These are phyloP conservation scores for Pigoraptor vietnamica DNA, from an alignment of 78 protist genomes.

Conservation along the genomic window DNA sequence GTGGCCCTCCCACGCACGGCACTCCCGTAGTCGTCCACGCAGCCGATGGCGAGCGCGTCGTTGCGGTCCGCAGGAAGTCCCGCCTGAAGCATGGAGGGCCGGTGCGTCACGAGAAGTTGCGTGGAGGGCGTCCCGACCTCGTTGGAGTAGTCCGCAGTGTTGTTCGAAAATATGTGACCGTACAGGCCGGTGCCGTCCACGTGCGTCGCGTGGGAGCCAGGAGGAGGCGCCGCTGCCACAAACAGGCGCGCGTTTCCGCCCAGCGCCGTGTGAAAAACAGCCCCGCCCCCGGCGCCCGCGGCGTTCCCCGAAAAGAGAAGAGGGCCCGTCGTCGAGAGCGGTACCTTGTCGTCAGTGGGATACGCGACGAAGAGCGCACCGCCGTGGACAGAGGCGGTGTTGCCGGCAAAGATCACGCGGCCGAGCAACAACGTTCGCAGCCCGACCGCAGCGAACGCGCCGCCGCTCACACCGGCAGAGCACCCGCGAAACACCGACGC, in stretches of 20 bases:
- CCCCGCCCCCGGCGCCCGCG: neutral
- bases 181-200: neutral
- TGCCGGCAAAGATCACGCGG: neutral
- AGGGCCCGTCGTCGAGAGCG: too few relatives aligned
- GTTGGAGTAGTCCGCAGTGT: neutral
- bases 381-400: neutral
- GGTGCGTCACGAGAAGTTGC: neutral
- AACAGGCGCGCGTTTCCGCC: neutral
- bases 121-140: neutral
- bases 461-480: neutral
- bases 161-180: neutral
- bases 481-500: neutral
- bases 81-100: neutral
- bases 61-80: neutral
- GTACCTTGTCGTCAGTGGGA: too few relatives aligned
- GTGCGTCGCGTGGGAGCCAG: neutral
- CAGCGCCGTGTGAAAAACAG: neutral
- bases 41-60: neutral
- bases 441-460: neutral
- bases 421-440: neutral
- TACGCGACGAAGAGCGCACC: neutral
- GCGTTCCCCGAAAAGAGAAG: neutral
- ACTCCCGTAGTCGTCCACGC: neutral
- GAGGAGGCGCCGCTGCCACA: neutral
- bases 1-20: neutral